These are phyloP conservation scores for Jamesozyma rosinii DNA, from an alignment of 805 yeast species.

Conservation along the genomic window DNA sequence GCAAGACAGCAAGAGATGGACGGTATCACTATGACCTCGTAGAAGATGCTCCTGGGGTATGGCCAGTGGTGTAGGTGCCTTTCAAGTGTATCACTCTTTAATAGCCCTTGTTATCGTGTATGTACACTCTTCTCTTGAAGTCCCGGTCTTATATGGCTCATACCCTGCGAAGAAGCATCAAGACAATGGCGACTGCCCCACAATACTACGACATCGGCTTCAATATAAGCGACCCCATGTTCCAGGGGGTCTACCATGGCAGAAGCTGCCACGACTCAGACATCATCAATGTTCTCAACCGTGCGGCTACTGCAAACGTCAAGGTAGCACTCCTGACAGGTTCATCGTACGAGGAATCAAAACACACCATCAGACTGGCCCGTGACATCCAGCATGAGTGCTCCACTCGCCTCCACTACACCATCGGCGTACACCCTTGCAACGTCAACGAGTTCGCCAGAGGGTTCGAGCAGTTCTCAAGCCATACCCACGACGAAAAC, in stretches of 20 bases:
- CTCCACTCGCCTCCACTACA: constrained; percentile 39
- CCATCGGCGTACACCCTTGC: constrained; percentile 96
- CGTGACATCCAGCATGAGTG: constrained; percentile 22
- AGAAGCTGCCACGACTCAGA: constrained; percentile 61
- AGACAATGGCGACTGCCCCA: constrained; percentile 2
- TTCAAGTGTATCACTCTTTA: no score
- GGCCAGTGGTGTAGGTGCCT: no score
- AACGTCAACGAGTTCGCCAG: constrained; percentile 48
- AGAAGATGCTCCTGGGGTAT: no score
- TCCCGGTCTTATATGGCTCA: no score
- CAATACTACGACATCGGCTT: constrained; percentile 45
- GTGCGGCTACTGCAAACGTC: constrained; percentile 63
- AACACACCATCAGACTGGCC: constrained; percentile 51
- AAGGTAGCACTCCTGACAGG: constrained; percentile 73
- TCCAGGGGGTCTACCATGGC: constrained; percentile 69
- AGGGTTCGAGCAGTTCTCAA: constrained; percentile 22
- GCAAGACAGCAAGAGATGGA: no score
- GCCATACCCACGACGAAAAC: constrained; percentile 20
- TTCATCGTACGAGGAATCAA: constrained; percentile 60
- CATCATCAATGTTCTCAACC: constrained; percentile 47
- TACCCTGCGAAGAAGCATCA: no score
- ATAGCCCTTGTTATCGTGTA: no score
- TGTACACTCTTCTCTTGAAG: no score
- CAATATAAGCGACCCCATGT: constrained; percentile 85
- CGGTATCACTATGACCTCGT: no score